A percentile compares a stretch with the other conserved stretches of the same genome.
Conservation (phyloP, 2,329 filamentous ascomycete genomes). For the Scytalidium lignicola region DNA sequence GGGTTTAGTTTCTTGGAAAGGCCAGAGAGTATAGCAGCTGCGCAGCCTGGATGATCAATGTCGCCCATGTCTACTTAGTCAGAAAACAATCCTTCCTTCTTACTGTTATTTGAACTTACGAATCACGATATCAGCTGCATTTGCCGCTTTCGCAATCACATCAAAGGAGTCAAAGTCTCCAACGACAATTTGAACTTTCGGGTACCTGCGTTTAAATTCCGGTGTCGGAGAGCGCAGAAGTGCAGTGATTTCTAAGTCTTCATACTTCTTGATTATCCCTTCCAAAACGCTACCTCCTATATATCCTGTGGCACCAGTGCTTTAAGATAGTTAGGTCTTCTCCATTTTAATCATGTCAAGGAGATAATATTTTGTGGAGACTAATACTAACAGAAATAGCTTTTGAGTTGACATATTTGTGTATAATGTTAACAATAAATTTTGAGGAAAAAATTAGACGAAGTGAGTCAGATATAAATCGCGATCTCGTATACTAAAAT, state of each 20-base stretch:
- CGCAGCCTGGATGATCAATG: constrained; percentile 32
- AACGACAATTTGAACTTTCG: constrained; percentile 44
- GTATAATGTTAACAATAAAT: too few relatives aligned
- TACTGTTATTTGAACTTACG: constrained; percentile 20
- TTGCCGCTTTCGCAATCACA: constrained; percentile 38
- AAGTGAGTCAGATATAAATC: too few relatives aligned
- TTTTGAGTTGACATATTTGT: background rate
- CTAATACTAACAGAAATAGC: background rate
- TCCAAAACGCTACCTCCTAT: constrained; percentile 30
- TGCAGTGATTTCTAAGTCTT: constrained; percentile 4
- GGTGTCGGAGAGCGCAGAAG: constrained; percentile 5
- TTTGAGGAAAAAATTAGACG: too few relatives aligned
- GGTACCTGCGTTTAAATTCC: constrained; percentile 25
- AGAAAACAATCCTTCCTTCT: too few relatives aligned
- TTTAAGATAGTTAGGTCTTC: background rate
- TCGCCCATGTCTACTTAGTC: constrained; percentile 8
- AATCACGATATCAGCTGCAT: constrained; percentile 45
- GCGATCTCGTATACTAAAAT: too few relatives aligned
- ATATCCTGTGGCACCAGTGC: constrained; percentile 29
- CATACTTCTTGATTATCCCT: constrained; percentile 5
- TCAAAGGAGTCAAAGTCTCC: constrained; percentile 41
- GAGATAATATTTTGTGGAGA: background rate
- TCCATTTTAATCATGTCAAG: too few relatives aligned
- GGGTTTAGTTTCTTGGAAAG: constrained; percentile 34
- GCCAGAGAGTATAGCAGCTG: constrained; percentile 39